Conservation (phyloP, 768 basidiomycete genomes). For the Boletus fagicola region DNA sequence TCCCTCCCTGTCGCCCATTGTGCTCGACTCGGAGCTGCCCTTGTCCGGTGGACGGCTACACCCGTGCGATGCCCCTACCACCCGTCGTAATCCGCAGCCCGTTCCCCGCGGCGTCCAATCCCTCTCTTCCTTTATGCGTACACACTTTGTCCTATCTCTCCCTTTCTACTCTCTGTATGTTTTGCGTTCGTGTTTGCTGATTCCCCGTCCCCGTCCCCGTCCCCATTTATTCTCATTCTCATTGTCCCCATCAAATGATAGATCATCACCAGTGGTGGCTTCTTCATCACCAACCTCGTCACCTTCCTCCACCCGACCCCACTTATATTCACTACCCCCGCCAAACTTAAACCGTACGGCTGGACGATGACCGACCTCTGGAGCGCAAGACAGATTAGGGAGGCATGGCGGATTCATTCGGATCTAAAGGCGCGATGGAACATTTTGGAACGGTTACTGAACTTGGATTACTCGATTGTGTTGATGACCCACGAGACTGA, state of each 20-base stretch:
- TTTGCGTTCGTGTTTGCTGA: neutral
- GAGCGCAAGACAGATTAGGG: slow-evolving; percentile 30
- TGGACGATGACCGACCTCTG: too few species aligned
- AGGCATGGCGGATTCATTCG: neutral
- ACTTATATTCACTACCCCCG: too few species aligned
- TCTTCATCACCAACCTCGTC: slow-evolving; percentile 74
- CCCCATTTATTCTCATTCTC: neutral
- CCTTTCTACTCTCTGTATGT: neutral
- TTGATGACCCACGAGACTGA: neutral
- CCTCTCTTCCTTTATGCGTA: slow-evolving; percentile 69
- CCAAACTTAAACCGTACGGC: too few species aligned
- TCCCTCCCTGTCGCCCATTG: slow-evolving; percentile 48
- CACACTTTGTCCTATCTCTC: too few species aligned
- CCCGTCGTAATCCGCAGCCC: slow-evolving; percentile 58
- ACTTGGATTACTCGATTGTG: neutral
- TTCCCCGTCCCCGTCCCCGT: neutral
- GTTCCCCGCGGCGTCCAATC: slow-evolving; percentile 50
- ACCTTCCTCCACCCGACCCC: slow-evolving; percentile 74
- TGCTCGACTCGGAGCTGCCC: slow-evolving; percentile 62
- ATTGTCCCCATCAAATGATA: slow-evolving; percentile 24
- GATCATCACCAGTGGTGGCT: slow-evolving; percentile 76
- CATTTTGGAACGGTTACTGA: neutral
- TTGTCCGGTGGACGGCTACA: slow-evolving; percentile 73
- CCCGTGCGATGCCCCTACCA: slow-evolving; percentile 75
- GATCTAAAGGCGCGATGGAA: neutral